A percentile compares a stretch with the other conserved stretches of the same genome.
These are phyloP conservation scores for Ceriops zippeliana DNA, from an alignment of 345 rosid genomes.

Conservation along the genomic window DNA sequence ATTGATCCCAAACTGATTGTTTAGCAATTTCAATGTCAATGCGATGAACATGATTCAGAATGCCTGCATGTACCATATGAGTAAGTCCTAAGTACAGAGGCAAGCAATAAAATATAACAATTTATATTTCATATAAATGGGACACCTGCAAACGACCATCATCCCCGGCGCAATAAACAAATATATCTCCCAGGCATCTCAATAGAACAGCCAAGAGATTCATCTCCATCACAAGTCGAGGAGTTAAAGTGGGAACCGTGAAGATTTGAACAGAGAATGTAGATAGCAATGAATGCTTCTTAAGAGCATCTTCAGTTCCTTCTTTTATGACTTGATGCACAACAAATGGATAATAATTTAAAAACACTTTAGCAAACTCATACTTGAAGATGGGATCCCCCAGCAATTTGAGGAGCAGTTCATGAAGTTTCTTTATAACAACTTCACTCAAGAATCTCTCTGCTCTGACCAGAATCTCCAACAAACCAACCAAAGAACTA, in stretches of 20 bases:
- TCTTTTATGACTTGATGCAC: constrained; percentile 58
- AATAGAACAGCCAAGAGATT: constrained; percentile 58
- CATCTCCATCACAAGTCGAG: constrained; percentile 87
- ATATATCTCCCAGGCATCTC: constrained; percentile 70
- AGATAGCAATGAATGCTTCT: constrained; percentile 53
- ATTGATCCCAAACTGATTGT: no score
- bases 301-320: constrained; percentile 36
- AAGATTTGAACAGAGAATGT: constrained; percentile 90
- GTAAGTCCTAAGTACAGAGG: no score
- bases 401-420: constrained; percentile 74
- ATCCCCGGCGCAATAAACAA: constrained; percentile 61
- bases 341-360: constrained; percentile 67
- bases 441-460: constrained; percentile 58
- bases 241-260: constrained; percentile 86
- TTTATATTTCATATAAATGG: background rate
- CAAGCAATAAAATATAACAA: background rate
- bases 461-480: constrained; percentile 66
- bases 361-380: constrained; percentile 80
- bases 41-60: no score
- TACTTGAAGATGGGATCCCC: constrained; percentile 86
- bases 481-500: constrained; percentile 49
- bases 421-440: constrained; percentile 60
- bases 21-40: no score
- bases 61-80: no score
- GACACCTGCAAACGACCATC: constrained; percentile 75